These are phyloP conservation scores for Euphorbia tirucalli DNA, from an alignment of 345 rosid genomes.

Conservation along the genomic window DNA sequence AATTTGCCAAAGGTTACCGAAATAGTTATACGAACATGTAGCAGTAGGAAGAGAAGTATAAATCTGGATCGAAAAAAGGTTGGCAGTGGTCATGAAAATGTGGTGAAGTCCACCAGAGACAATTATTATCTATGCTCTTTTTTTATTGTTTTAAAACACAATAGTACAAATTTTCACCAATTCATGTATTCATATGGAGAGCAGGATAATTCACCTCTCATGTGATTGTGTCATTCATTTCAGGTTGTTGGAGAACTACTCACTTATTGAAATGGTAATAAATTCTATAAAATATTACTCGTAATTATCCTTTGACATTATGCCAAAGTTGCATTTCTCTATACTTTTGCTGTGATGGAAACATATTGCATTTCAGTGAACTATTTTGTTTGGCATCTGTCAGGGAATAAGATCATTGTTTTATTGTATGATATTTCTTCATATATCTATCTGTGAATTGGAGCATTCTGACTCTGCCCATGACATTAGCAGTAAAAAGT, in stretches of 20 bases:
- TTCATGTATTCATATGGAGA: not conserved
- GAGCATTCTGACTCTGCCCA: not conserved
- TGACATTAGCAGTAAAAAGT: not conserved
- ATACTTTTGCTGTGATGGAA: not conserved
- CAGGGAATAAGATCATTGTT: not conserved
- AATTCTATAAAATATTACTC: slow-evolving; percentile 7
- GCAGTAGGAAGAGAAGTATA: not conserved
- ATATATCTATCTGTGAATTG: not conserved
- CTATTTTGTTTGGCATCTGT: not conserved
- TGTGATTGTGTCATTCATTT: slow-evolving; percentile 16
- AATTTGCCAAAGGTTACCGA: not conserved
- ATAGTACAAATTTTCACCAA: not conserved
- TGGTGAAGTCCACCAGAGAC: not conserved
- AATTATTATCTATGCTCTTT: not conserved
- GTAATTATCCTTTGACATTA: no score
- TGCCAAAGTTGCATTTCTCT: not conserved
- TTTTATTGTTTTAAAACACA: not conserved
- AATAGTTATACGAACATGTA: not conserved
- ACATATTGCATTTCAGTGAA: no score
- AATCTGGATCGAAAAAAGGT: not conserved
- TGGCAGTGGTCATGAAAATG: not conserved
- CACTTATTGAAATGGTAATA: slow-evolving; percentile 53
- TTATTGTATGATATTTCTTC: not conserved
- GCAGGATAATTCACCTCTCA: not conserved
- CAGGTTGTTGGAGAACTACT: slow-evolving; percentile 75